A percentile compares a stretch with the other conserved stretches of the same genome.
phyloP scores from a whole-genome alignment of 441 rosid species.

The Gossypium lobatum region DNA sequence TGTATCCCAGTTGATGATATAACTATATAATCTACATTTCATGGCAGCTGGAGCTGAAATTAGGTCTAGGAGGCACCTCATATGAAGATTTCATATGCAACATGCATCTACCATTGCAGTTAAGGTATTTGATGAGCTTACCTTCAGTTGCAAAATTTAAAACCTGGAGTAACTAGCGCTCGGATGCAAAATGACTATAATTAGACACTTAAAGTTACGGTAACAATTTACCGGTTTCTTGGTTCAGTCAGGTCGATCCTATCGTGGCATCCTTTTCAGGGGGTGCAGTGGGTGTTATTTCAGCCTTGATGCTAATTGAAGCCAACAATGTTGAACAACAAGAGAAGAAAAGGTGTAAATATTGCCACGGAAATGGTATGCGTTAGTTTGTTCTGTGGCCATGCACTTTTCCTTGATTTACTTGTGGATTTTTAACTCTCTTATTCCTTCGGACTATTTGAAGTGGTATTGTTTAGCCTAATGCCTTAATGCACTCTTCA shows the following conservation, averaged over 20 bases:
- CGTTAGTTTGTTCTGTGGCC: not conserved
- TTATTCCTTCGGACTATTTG: not conserved
- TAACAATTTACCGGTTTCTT: conserved; percentile 15
- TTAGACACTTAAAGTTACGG: conserved; percentile 2
- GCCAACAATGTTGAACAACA: conserved; percentile 85
- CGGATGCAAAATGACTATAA: not conserved
- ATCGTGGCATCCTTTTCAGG: conserved; percentile 97
- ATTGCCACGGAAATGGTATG: conserved; percentile 89
- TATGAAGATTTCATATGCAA: conserved; percentile 82
- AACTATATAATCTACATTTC: not conserved
- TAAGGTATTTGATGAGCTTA: conserved; percentile 48
- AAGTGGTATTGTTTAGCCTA: not conserved
- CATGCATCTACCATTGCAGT: conserved; percentile 78
- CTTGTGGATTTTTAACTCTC: not conserved
- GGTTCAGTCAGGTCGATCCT: conserved; percentile 89
- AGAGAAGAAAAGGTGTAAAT: conserved; percentile 92
- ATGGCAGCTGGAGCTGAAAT: conserved; percentile 79
- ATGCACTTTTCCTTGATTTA: not conserved
- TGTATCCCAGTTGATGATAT: not conserved
- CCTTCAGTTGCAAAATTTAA: conserved; percentile 1
- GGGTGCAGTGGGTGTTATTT: conserved; percentile 94
- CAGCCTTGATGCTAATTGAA: conserved; percentile 92
- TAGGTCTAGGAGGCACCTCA: conserved; percentile 88
- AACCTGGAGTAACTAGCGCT: conserved; percentile 4
- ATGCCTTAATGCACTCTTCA: not conserved